phyloP scores from a whole-genome alignment of 192 early-diverging fungal species.

The Thamnidium elegans region DNA sequence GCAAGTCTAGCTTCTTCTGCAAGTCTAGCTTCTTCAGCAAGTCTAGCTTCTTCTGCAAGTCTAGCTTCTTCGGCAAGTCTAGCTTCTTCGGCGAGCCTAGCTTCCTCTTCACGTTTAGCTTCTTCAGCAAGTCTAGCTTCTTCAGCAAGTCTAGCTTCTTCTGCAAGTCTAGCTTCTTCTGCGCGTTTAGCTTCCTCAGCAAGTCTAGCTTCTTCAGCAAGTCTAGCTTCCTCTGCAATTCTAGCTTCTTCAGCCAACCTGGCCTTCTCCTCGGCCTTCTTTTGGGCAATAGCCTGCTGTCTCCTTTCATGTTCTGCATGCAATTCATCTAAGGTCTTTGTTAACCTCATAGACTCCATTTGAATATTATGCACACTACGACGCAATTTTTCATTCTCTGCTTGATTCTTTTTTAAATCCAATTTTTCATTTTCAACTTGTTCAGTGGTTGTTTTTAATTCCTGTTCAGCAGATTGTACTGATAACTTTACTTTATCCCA shows the following conservation, averaged over 20 bases:
- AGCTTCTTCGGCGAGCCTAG: too few species aligned
- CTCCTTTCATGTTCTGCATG: conserved; percentile 58
- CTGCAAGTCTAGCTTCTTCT: too few species aligned
- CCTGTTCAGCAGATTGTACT: conserved; percentile 44
- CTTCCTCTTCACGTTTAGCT: too few species aligned
- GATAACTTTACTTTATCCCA: conserved; percentile 46
- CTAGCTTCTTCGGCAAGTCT: too few species aligned
- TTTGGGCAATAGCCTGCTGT: conserved; percentile 49
- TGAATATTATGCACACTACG: conserved; percentile 47
- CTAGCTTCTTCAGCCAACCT: not conserved
- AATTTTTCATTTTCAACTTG: conserved; percentile 46
- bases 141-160: too few species aligned
- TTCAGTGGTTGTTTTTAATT: conserved; percentile 38
- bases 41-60: too few species aligned
- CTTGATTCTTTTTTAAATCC: conserved; percentile 40
- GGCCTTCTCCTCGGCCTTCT: conserved; percentile 49
- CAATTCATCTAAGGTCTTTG: conserved; percentile 57
- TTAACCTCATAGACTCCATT: conserved; percentile 50
- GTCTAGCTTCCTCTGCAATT: not conserved
- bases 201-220: not conserved
- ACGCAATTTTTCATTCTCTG: conserved; percentile 48
- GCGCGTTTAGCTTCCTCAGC: too few species aligned
- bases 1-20: too few species aligned
- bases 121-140: too few species aligned
- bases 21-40: too few species aligned